These are phyloP conservation scores for Penicillium corylophilum DNA, from an alignment of 2,329 filamentous ascomycete species.

Conservation along the genomic window DNA sequence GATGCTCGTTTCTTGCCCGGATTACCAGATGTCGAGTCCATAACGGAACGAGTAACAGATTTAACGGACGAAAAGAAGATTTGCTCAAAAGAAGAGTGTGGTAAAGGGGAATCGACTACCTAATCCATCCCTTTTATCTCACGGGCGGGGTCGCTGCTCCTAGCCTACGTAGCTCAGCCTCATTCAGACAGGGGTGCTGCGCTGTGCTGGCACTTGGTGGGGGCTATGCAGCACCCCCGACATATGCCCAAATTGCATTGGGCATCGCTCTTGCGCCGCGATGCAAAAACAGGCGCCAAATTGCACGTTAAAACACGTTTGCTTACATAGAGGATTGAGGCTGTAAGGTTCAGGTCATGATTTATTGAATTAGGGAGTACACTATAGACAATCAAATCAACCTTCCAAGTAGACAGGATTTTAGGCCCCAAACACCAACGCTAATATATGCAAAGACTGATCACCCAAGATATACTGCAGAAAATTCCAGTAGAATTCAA, in stretches of 20 bases:
- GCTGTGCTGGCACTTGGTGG: neutral
- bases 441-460: neutral
- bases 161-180: neutral
- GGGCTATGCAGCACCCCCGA: neutral
- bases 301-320: no score
- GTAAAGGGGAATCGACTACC: neutral
- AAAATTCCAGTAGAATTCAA: neutral
- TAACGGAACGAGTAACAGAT: neutral
- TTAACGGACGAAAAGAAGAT: neutral
- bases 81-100: neutral
- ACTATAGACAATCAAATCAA: neutral
- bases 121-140: neutral
- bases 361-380: neutral
- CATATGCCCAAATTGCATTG: neutral
- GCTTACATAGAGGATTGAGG: no score
- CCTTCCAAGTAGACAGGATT: neutral
- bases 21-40: neutral
- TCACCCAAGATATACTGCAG: neutral
- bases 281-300: neutral
- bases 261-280: no score
- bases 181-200: neutral
- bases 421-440: neutral
- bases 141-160: neutral
- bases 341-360: neutral
- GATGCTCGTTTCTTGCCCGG: neutral